phyloP scores from a whole-genome alignment of 345 rosid species.

The Gossypium rotundifolium region DNA sequence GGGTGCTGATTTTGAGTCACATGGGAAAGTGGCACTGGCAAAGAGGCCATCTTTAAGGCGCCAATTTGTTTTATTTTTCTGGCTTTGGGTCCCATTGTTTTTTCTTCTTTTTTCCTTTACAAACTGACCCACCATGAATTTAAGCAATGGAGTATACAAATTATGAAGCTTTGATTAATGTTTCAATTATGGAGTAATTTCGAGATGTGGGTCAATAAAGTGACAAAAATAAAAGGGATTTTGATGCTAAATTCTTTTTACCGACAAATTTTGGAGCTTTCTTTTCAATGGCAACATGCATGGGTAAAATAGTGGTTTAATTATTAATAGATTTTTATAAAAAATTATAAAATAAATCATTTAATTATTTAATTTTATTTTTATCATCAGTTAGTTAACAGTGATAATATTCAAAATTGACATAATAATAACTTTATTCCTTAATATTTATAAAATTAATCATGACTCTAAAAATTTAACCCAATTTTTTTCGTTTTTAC shows the following conservation, averaged over 20 bases:
- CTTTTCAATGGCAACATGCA: not conserved
- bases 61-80: not conserved
- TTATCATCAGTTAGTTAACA: too few relatives aligned
- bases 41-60: not conserved
- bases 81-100: constrained; percentile 5
- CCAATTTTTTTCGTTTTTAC: too few relatives aligned
- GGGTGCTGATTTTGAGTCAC: not conserved
- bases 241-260: not conserved
- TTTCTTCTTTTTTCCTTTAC: too few relatives aligned
- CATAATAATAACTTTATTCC: too few relatives aligned
- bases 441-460: too few relatives aligned
- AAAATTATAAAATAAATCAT: too few relatives aligned
- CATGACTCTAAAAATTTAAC: too few relatives aligned
- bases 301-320: too few relatives aligned
- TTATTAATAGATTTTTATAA: too few relatives aligned
- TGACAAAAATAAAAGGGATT: not conserved
- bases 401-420: too few relatives aligned
- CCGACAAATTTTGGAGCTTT: not conserved
- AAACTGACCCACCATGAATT: not conserved
- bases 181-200: not conserved
- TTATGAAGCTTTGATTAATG: not conserved
- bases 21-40: constrained; percentile 3
- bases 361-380: too few relatives aligned
- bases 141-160: too few relatives aligned
- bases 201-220: not conserved